A percentile compares a stretch with the other conserved stretches of the same genome.
Evolutionary conservation across 2,329 filamentous ascomycete species (phyloP).

Genomic region (Colletotrichum nymphaeae): DNA sequence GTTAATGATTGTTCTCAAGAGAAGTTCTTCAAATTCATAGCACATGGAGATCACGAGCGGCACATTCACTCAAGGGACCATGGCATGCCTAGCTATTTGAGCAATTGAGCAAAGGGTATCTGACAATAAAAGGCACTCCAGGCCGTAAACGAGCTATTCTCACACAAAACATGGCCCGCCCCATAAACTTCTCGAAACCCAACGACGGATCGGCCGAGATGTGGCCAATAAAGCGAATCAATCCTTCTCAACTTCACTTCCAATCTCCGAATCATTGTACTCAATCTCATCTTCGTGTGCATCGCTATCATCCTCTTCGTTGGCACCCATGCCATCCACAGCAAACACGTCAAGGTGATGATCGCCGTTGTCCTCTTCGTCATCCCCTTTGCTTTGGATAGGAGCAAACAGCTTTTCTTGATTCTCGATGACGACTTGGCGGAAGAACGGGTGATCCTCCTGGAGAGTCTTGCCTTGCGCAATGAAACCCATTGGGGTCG

Average conservation of each 20-base stretch:
- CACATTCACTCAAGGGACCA: neutral
- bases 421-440: constrained; percentile 21
- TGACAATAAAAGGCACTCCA: neutral
- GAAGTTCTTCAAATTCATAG: too few species aligned
- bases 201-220: neutral
- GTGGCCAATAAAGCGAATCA: neutral
- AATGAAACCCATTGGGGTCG: constrained; percentile 70
- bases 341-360: constrained; percentile 11
- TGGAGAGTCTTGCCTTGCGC: constrained; percentile 62
- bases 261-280: constrained; percentile 33
- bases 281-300: constrained; percentile 29
- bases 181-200: neutral
- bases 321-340: constrained; percentile 32
- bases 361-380: constrained; percentile 1
- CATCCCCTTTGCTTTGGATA: neutral
- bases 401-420: constrained; percentile 32
- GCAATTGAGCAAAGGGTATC: neutral
- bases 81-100: neutral
- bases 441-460: constrained; percentile 64
- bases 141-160: neutral
- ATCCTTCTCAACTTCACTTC: neutral
- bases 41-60: neutral
- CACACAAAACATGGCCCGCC: neutral
- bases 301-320: constrained; percentile 25
- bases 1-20: too few species aligned